Conservation (phyloP, 768 basidiomycete species). For the Tephrocybe sp. region DNA sequence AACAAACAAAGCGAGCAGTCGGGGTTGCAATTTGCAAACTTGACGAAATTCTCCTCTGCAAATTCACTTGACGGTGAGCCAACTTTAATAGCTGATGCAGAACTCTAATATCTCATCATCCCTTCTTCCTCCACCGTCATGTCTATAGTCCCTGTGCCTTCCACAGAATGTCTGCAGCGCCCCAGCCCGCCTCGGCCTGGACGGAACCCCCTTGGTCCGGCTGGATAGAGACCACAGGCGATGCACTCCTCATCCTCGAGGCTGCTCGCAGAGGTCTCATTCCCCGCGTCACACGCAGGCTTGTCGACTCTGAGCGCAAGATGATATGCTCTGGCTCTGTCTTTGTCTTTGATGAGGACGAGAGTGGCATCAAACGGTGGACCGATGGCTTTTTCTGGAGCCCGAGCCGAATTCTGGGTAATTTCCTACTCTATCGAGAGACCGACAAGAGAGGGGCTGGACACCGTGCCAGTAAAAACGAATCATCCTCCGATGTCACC, state of each 20-base stretch:
- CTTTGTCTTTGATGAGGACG: constrained; percentile 96
- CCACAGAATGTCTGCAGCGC: constrained; percentile 35
- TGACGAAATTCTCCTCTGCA: constrained; percentile 57
- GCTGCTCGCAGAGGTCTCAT: constrained; percentile 88
- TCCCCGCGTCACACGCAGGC: constrained; percentile 85
- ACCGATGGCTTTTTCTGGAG: constrained; percentile 98
- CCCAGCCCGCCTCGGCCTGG: constrained; percentile 49
- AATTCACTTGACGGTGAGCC: constrained; percentile 66
- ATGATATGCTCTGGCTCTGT: constrained; percentile 94
- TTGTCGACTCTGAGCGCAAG: constrained; percentile 88
- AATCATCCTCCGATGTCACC: constrained; percentile 35
- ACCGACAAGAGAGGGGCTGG: constrained; percentile 79
- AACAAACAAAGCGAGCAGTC: constrained; percentile 34
- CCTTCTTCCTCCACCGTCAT: constrained; percentile 22
- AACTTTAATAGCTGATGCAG: constrained; percentile 58
- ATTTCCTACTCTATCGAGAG: constrained; percentile 94
- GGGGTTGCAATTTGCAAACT: constrained; percentile 39
- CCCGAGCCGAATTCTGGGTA: constrained; percentile 88
- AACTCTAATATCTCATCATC: constrained; percentile 56
- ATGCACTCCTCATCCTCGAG: constrained; percentile 95
- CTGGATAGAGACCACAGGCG: constrained; percentile 93
- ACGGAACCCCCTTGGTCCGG: constrained; percentile 90
- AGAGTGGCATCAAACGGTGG: constrained; percentile 97
- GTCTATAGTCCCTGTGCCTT: constrained; percentile 24
- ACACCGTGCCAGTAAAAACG: constrained; percentile 50